phyloP scores from a whole-genome alignment of 2,329 filamentous ascomycete species.

The Aureobasidium sp. region DNA sequence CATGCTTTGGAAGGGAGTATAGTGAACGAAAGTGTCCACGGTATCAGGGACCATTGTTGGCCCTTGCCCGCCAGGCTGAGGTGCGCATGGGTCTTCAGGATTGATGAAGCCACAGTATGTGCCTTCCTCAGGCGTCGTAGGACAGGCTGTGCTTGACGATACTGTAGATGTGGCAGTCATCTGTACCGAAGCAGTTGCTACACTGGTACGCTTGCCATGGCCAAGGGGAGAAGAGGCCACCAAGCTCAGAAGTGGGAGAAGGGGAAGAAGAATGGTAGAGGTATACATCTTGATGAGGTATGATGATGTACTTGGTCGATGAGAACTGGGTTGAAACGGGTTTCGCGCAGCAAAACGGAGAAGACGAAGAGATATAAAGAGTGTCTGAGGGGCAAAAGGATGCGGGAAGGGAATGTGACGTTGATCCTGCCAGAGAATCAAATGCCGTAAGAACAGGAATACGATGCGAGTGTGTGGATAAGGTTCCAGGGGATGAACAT shows the following conservation, averaged over 20 bases:
- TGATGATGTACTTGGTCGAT: no score
- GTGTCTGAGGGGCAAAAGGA: neutral
- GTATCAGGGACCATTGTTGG: conserved; percentile 23
- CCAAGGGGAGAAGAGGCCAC: neutral
- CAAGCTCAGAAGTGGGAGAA: neutral
- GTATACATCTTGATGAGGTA: neutral
- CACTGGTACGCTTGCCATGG: neutral
- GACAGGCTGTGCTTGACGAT: conserved; percentile 25
- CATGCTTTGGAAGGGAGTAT: conserved; percentile 21
- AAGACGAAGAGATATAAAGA: neutral
- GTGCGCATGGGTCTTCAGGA: conserved; percentile 24
- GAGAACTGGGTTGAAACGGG: no score
- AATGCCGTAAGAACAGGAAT: neutral
- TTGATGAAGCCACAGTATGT: conserved; percentile 35
- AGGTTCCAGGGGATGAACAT: conserved; percentile 2
- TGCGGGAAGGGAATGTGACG: neutral
- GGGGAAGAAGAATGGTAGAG: neutral
- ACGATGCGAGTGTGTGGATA: neutral
- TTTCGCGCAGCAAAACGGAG: neutral
- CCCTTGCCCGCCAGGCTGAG: conserved; percentile 24
- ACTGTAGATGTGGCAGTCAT: conserved; percentile 19
- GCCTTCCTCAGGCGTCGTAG: conserved; percentile 27
- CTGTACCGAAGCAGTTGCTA: neutral
- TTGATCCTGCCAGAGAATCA: neutral
- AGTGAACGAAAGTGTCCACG: conserved; percentile 23